A percentile compares a stretch with the other conserved stretches of the same genome.
Evolutionary conservation across 352 stramenopile genomes (phyloP).

Genomic region (Globisporangium abappressorium): DNA sequence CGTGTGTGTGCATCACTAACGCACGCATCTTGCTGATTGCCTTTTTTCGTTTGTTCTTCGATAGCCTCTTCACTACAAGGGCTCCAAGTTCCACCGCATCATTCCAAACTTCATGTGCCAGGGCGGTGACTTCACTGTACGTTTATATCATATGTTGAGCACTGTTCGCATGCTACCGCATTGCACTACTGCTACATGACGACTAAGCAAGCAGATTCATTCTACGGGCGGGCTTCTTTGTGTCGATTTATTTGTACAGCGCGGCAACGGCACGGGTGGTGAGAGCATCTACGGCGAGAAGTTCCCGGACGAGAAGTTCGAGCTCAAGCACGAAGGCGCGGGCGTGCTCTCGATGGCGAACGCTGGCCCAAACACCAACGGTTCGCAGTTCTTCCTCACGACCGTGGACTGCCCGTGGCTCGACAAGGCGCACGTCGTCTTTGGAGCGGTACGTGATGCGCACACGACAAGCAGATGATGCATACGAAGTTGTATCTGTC

Average conservation of each 20-base stretch:
- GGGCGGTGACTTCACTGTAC: slow-evolving; percentile 95
- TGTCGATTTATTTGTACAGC: slow-evolving; percentile 27
- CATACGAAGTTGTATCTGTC: neutral
- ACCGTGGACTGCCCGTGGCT: slow-evolving; percentile 91
- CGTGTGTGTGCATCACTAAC: neutral
- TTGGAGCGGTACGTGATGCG: slow-evolving; percentile 83
- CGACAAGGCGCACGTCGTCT: slow-evolving; percentile 88
- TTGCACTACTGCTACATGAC: neutral
- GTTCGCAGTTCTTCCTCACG: slow-evolving; percentile 98
- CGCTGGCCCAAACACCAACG: slow-evolving; percentile 95
- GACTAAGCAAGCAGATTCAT: neutral
- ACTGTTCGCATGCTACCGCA: neutral
- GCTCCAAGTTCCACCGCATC: slow-evolving; percentile 90
- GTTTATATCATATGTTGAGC: slow-evolving; percentile 24
- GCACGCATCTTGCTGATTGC: neutral
- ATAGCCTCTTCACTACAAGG: slow-evolving; percentile 83
- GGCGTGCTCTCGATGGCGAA: slow-evolving; percentile 97
- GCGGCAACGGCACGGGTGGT: slow-evolving; percentile 82
- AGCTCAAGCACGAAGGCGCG: slow-evolving; percentile 87
- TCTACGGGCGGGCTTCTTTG: neutral
- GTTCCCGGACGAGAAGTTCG: slow-evolving; percentile 97
- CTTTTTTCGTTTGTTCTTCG: neutral
- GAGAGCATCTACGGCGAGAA: slow-evolving; percentile 94
- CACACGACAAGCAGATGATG: neutral
- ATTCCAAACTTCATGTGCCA: slow-evolving; percentile 95